These are phyloP conservation scores for Cladochytrium replicatum DNA, from an alignment of 192 early-diverging fungal genomes.

Conservation along the genomic window DNA sequence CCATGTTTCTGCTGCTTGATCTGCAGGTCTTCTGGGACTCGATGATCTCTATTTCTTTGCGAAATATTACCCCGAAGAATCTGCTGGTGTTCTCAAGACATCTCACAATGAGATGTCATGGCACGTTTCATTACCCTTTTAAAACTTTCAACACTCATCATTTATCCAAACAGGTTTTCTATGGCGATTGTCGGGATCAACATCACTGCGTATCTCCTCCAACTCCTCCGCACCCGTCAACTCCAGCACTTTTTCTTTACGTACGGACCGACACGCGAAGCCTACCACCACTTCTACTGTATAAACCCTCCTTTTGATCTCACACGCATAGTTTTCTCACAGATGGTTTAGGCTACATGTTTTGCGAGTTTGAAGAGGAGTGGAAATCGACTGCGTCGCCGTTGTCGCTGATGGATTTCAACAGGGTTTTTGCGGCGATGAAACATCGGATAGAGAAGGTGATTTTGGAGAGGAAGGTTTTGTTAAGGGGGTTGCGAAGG, in stretches of 20 bases:
- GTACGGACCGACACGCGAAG: conserved; percentile 41
- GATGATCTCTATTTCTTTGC: conserved; percentile 63
- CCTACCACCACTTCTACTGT: conserved; percentile 70
- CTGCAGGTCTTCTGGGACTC: conserved; percentile 55
- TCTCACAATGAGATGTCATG: conserved; percentile 55
- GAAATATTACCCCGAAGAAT: conserved; percentile 40
- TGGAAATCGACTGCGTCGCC: conserved; percentile 46
- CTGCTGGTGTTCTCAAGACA: conserved; percentile 41
- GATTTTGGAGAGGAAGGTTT: conserved; percentile 26
- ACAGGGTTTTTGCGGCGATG: conserved; percentile 50
- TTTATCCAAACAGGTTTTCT: conserved; percentile 45
- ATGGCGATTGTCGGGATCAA: conserved; percentile 75
- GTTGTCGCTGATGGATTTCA: conserved; percentile 64
- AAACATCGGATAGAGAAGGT: conserved; percentile 40
- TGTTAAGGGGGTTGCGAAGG: too few species aligned
- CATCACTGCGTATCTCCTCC: conserved; percentile 55
- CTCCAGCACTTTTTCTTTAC: conserved; percentile 55
- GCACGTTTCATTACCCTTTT: conserved; percentile 7
- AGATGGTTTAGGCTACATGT: conserved; percentile 45
- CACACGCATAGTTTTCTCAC: background rate
- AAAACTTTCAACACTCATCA: conserved; percentile 1
- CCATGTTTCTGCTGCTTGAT: too few species aligned
- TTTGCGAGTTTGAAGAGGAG: conserved; percentile 50
- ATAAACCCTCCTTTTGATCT: conserved; percentile 21
- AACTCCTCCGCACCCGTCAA: conserved; percentile 47